Evolutionary conservation across 108 stramenopile species (phyloP), one percentile per base, ranked within the genome.

Genomic region (Pseudonitzschia multistriata): DNA sequence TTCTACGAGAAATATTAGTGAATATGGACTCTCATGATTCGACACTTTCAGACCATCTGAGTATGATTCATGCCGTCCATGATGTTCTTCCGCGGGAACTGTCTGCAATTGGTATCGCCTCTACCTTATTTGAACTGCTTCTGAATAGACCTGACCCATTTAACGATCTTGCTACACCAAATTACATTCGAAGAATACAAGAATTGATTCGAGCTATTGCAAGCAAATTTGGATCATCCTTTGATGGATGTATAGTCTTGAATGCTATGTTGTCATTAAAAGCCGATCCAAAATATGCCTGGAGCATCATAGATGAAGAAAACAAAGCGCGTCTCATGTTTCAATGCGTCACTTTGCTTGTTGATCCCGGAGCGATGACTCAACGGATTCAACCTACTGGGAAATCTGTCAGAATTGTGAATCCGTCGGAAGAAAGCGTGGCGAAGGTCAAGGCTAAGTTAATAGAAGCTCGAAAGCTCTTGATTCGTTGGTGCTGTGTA

Each of bases 41-140:
- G 15, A 42, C 73, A 30, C 39, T 33, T 7, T 73, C 67, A 10
- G 81, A 86, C 55, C 72, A 74, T 36, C 55, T 90, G 5, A 64
- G 62, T 27, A 84, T 90, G 77, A 65, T 88, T 21, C 74, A 60
- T 61, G 86, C 86, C 39, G 81, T 90, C 29, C 77, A 84, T 48
- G 53, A 27, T 34, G 70, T 71, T 13, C 59, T 88, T 14, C 76
- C 83, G 35, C 31, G 19, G 13, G n/a, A 71, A 4, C 17, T 79
- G 21, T 74, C 81, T 31, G 76, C 81, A 22, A 72, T 68, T 77
- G 78, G 73, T 11, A 68, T 84, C 34, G 78, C 80, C 55, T 34
- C 79, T 47, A 36, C 83, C 45, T 22, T 83, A 25, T 35, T 81
- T 19, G 48, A 14, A 1, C 25, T 84, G 11, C 64, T 79, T 0